phyloP scores from a whole-genome alignment of 768 basidiomycete genomes.

The Russula virescens region DNA sequence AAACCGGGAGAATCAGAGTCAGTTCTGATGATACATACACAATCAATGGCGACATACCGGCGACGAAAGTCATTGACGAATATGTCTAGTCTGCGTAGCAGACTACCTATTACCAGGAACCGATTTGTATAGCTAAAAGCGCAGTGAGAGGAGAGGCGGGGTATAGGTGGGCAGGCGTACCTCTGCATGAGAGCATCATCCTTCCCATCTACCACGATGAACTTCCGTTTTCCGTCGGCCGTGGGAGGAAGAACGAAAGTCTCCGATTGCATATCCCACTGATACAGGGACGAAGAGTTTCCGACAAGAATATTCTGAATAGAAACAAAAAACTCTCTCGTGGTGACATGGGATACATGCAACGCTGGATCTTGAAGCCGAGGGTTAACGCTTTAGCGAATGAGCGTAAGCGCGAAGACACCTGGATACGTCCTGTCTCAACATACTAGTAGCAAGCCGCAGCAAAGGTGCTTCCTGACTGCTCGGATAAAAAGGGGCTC shows the following conservation, averaged over 20 bases:
- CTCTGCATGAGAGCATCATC: slow-evolving; percentile 53
- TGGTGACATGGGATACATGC: slow-evolving; percentile 41
- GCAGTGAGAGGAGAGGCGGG: background rate
- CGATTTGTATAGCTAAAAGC: slow-evolving; percentile 47
- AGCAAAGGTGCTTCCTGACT: slow-evolving; percentile 45
- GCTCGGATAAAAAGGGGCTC: slow-evolving; percentile 66
- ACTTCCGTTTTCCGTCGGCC: slow-evolving; percentile 31
- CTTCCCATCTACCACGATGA: slow-evolving; percentile 50
- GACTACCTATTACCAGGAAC: slow-evolving; percentile 63
- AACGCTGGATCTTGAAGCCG: slow-evolving; percentile 36
- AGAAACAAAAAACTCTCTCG: slow-evolving; percentile 44
- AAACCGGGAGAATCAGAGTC: background rate
- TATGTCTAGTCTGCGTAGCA: slow-evolving; percentile 60
- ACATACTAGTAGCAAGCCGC: slow-evolving; percentile 59
- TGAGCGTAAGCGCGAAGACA: background rate
- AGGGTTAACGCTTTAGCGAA: slow-evolving; percentile 42
- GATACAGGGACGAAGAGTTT: slow-evolving; percentile 57
- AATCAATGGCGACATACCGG: slow-evolving; percentile 37
- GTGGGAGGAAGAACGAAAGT: slow-evolving; percentile 48
- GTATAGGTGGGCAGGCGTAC: slow-evolving; percentile 30
- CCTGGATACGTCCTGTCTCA: background rate
- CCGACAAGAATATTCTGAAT: slow-evolving; percentile 58
- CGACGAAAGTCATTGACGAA: slow-evolving; percentile 42
- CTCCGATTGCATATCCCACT: slow-evolving; percentile 54
- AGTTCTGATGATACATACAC: background rate